Evolutionary conservation across 169 alveolate genomes (phyloP), one percentile per base, ranked within the genome.

Genomic region (Plasmodium gallinaceum): DNA sequence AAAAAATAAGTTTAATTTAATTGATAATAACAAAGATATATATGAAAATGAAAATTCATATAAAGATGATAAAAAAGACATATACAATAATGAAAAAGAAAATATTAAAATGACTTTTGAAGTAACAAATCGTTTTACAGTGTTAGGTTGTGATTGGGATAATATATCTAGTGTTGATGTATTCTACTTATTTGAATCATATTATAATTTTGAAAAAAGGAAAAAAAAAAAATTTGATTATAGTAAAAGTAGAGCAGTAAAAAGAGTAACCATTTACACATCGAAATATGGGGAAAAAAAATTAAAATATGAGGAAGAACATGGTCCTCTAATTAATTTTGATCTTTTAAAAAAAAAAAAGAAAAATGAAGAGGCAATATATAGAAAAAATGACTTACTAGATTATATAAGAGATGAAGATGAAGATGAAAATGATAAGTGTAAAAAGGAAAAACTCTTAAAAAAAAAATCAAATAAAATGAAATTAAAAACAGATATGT

Each of bases 131-230:
- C 97, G 99, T 88, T 69, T 98, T 18, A 99, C 99, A 14, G 96
- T 98, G n/a, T 94, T 97, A 71, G 99, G 99, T 75, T 95, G 98
- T 57, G 99, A 98, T 89, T 98, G 99, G 99, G 98, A 97, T 42
- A 95, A 97, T 89, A 95, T 98, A 20, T 95, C 93, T 46, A 98
- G 99, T 42, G 96, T 95, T 65, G 99, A 98, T 93, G 83, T 98
- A 68, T 96, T 97, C 65, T 96, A 97, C 22, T 88, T 98, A 51
- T 98, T 98, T 83, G 96, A 88, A 68, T 92, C 96, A n/a, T 80
- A 92, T 95, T 97, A 92, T 93, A 86, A 94, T 39, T 95, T 95
- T 51, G 73, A 88, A 24, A 90, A 92, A 54, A 20, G 86, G 16
- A 68, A 68, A 65, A 65, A 93, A 48, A 75, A 91, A 57, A 57